Percentiles rank a stretch among this genome's conserved stretches.
phyloP scores from a whole-genome alignment of 148 eudicot genomes.

The Polygonum aviculare region DNA sequence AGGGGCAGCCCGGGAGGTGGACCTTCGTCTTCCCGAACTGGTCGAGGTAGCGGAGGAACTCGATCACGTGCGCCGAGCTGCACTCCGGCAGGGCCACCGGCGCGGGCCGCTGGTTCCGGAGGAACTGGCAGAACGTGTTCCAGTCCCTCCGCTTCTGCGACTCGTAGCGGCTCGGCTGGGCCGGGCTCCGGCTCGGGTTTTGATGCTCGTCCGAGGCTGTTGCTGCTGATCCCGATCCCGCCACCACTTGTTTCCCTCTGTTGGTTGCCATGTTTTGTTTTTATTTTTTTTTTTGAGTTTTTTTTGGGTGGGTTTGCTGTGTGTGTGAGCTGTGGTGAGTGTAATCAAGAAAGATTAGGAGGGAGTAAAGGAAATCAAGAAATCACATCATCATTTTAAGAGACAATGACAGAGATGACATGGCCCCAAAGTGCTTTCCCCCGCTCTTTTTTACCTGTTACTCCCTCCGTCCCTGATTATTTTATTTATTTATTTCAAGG shows the following conservation, averaged over 20 bases:
- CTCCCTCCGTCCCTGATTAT: too few species aligned
- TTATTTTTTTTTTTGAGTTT: neutral
- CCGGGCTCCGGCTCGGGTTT: neutral
- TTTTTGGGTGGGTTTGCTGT: neutral
- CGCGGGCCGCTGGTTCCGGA: conserved; percentile 53
- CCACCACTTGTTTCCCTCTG: conserved; percentile 24
- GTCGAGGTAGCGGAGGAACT: conserved; percentile 35
- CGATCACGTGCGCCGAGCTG: conserved; percentile 48
- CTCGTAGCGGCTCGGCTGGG: conserved; percentile 56
- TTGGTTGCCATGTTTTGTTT: conserved; percentile 31
- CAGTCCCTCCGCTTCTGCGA: conserved; percentile 72
- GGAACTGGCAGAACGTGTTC: conserved; percentile 77
- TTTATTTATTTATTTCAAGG: conserved; percentile 22
- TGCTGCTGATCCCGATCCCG: conserved; percentile 12
- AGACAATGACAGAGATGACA: conserved; percentile 21
- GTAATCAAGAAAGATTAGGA: conserved; percentile 5
- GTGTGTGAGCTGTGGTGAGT: neutral
- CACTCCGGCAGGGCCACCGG: conserved; percentile 49
- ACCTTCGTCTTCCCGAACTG: conserved; percentile 59
- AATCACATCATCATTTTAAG: conserved; percentile 25
- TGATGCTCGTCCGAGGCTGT: neutral
- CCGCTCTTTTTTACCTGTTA: conserved; percentile 20
- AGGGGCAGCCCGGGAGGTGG: conserved; percentile 42
- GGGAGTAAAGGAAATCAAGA: neutral
- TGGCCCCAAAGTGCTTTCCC: conserved; percentile 30